Conservation (phyloP, 192 early-diverging fungal species). For the Podila verticillata region DNA sequence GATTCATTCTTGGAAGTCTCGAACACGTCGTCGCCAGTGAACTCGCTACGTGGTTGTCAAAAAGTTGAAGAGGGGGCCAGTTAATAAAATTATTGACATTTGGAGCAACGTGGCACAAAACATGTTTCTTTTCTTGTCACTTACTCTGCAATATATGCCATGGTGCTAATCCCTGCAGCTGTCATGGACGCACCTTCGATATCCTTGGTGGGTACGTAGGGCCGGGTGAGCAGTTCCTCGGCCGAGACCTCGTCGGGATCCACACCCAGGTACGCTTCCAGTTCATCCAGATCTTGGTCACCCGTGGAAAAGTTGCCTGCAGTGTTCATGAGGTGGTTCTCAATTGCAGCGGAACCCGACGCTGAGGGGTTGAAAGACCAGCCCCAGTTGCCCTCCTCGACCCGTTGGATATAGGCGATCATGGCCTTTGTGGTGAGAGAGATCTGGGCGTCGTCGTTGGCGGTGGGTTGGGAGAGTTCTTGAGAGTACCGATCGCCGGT, state of each 20-base stretch:
- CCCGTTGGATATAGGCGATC: slow-evolving; percentile 29
- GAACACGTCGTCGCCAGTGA: slow-evolving; percentile 18
- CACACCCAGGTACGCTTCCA: slow-evolving; percentile 33
- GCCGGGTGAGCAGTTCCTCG: slow-evolving; percentile 35
- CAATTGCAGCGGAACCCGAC: background rate
- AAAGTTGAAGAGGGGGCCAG: background rate
- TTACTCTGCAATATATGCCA: slow-evolving; percentile 41
- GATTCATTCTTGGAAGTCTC: slow-evolving; percentile 27
- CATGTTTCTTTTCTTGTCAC: slow-evolving; percentile 8
- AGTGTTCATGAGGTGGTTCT: slow-evolving; percentile 1
- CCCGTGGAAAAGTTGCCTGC: slow-evolving; percentile 3
- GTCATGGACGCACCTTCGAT: slow-evolving; percentile 25
- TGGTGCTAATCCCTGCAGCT: slow-evolving; percentile 53
- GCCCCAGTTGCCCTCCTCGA: slow-evolving; percentile 44
- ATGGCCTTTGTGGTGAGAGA: slow-evolving; percentile 19
- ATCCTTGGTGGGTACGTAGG: slow-evolving; percentile 24
- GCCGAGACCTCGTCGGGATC: slow-evolving; percentile 47
- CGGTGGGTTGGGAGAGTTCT: slow-evolving; percentile 10
- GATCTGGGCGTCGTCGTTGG: slow-evolving; percentile 18
- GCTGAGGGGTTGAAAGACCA: slow-evolving; percentile 28
- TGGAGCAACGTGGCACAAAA: background rate
- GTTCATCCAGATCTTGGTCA: slow-evolving; percentile 40
- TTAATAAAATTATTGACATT: background rate
- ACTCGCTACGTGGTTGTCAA: background rate
- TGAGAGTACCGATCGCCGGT: slow-evolving; percentile 22